Evolutionary conservation across 1,284 basidiomycete species (phyloP), one percentile per base, ranked within the genome.

Genomic region (Inonotus obliquus): DNA sequence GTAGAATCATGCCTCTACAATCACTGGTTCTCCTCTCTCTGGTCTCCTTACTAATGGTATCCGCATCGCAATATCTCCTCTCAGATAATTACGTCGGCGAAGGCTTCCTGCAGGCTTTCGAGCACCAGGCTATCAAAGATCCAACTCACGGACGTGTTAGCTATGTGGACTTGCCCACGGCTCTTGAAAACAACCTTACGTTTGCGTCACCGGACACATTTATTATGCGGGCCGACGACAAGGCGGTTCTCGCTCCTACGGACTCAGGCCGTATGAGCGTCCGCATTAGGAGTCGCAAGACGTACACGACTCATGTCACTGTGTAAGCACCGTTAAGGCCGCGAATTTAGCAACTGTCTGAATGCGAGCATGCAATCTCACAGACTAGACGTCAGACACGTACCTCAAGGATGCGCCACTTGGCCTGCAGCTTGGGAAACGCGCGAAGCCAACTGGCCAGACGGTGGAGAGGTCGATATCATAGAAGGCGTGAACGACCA

Each of bases 381-480:
- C 32, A 74, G 74, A 19, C 71, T 76, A 49, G 67, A 76, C 41
- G 68, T 76, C 32, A 39, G 39, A 0, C 80, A 81, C 63, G 81
- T 81, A 77, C 80, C 87, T 2, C 75, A 84, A 68, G 87, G 86
- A 21, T 88, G 86, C 65, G 84, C 80, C 83, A 75, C 73, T 4
- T 76, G 75, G 75, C 75, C 76, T 14, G 82, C 83, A 2, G 71
- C 81, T 25, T 76, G 75, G 76, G 74, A 76, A 65, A 68, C 71
- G 1, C 63, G 70, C 44, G 74, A 73, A 38, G 64, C 59, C 5
- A 63, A 71, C 57, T 75, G 74, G 74, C 74, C 74, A 13, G 68
- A 69, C 56, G 62, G 59, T 7, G 69, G 69, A 11, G 64, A 67
- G 60, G 61, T 75, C 14, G 75, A 77, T 61, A 76, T 77, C 27